Evolutionary conservation across 495 filamentous ascomycete genomes (phyloP).

Genomic region (Hyaloscypha hepaticicola): DNA sequence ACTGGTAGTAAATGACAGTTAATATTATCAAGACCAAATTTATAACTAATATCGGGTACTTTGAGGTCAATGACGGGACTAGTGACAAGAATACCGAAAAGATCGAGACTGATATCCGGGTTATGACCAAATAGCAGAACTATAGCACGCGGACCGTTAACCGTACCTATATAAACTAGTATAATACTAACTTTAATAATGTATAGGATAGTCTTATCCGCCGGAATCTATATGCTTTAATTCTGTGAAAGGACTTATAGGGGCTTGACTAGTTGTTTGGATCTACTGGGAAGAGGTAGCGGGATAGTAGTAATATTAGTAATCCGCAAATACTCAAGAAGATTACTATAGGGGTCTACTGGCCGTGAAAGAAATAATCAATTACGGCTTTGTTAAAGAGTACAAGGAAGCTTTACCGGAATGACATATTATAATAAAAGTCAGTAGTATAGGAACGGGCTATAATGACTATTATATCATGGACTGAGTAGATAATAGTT

Average conservation of each 20-base stretch:
- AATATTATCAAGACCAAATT: conserved; percentile 15
- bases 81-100: not conserved
- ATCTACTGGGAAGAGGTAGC: conserved; percentile 8
- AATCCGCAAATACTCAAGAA: conserved; percentile 9
- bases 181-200: conserved; percentile 15
- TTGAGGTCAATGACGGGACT: not conserved
- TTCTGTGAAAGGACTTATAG: conserved; percentile 16
- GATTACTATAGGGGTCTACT: conserved; percentile 13
- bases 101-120: conserved; percentile 6
- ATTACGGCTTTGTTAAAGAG: not conserved
- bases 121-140: conserved; percentile 16
- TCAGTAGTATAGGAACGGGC: not conserved
- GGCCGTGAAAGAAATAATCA: conserved; percentile 10
- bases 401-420: not conserved
- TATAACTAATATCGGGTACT: conserved; percentile 3
- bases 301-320: not conserved
- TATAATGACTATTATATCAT: not conserved
- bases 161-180: conserved; percentile 11
- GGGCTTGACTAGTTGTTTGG: conserved; percentile 7
- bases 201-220: conserved; percentile 14
- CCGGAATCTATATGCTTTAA: conserved; percentile 11
- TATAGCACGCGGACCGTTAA: conserved; percentile 18
- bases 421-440: not conserved
- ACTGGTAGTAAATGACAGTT: conserved; percentile 7
- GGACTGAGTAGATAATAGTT: not conserved